Evolutionary conservation across 2,329 filamentous ascomycete species (phyloP), one percentile per base, ranked within the genome.

Genomic region (Lecanosticta acicola): DNA sequence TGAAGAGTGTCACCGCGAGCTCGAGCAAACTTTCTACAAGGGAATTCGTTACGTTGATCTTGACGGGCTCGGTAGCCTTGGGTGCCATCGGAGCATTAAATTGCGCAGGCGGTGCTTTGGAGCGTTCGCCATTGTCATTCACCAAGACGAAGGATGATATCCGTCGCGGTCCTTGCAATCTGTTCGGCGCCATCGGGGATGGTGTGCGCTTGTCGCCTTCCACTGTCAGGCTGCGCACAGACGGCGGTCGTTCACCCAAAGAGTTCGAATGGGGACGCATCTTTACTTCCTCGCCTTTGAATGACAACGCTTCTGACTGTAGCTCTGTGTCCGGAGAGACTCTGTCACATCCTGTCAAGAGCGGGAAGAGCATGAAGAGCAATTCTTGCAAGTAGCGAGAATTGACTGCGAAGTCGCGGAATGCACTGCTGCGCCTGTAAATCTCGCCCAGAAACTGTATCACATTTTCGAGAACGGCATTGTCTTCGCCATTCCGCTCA

Each of bases 61-160:
- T 61, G 3, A 66, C 66, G 38, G 62, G 71, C 46, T 72, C 76
- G 54, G 74, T 79, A 57, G 71, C 77, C 42, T 55, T 55, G 0
- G 82, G 77, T 1, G 78, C 79, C 55, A 85, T 75, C 13, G 80
- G 71, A 11, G 80, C 77, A 24, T 77, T 81, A 42, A 91, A 70
- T 11, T 79, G 78, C 11, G 83, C 77, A 29, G 79, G 72, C 10
- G 78, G 81, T 1, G 80, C 77, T 1, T 71, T 68, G 41, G 78
- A 69, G 8, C 77, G 75, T 0, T 76, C 72, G 46, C 79, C 79
- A 45, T 86, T 80, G 2, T 86, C 78, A 4, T 86, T 89, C 17
- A 98, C 75, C 1, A 98, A 77, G 21, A 97, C 83, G 63, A 97
- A 98, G 0, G 91, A 96, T 0, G 91, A 96, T 1, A 87, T 84